These are phyloP conservation scores for Phyllosticta citribraziliensis DNA, from an alignment of 2,329 filamentous ascomycete genomes.

Conservation along the genomic window DNA sequence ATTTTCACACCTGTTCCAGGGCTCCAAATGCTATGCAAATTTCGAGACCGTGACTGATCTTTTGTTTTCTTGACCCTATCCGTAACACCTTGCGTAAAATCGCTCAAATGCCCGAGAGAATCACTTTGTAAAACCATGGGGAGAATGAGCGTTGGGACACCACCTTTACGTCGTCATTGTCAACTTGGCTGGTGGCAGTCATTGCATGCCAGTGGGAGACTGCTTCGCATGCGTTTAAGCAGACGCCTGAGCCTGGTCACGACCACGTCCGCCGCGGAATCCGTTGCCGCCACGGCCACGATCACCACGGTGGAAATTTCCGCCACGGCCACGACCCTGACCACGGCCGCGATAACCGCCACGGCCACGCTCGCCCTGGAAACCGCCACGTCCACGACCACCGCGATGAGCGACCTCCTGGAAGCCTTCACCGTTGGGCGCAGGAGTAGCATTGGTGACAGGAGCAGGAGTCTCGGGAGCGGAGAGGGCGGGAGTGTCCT, in stretches of 20 bases:
- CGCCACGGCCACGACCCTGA: slow-evolving; percentile 25
- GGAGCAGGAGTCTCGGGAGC: slow-evolving; percentile 14
- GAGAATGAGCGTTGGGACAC: not conserved
- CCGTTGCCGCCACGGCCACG: slow-evolving; percentile 36
- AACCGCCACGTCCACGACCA: slow-evolving; percentile 40
- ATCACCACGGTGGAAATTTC: slow-evolving; percentile 22
- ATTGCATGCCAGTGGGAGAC: not conserved
- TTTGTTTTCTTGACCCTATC: not conserved
- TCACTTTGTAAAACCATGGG: slow-evolving; percentile 6
- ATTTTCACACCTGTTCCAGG: slow-evolving; percentile 8
- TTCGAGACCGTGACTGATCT: slow-evolving; percentile 6
- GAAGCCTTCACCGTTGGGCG: slow-evolving; percentile 53
- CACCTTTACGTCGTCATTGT: not conserved
- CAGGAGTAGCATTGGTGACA: slow-evolving; percentile 14
- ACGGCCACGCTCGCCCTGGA: slow-evolving; percentile 33
- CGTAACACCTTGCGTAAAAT: slow-evolving; percentile 7
- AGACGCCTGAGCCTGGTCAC: slow-evolving; percentile 4
- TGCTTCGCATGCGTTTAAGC: not conserved
- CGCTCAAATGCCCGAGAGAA: slow-evolving; percentile 11
- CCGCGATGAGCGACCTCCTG: slow-evolving; percentile 50
- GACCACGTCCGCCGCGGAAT: slow-evolving; percentile 35
- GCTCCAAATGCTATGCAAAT: slow-evolving; percentile 11
- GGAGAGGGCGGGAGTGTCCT: slow-evolving; percentile 48
- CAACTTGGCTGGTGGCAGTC: not conserved
- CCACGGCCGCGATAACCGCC: slow-evolving; percentile 44